A percentile compares a stretch with the other conserved stretches of the same genome.
Evolutionary conservation across 139 green algal species (phyloP).

Genomic region (Yamagishiella unicocca): DNA sequence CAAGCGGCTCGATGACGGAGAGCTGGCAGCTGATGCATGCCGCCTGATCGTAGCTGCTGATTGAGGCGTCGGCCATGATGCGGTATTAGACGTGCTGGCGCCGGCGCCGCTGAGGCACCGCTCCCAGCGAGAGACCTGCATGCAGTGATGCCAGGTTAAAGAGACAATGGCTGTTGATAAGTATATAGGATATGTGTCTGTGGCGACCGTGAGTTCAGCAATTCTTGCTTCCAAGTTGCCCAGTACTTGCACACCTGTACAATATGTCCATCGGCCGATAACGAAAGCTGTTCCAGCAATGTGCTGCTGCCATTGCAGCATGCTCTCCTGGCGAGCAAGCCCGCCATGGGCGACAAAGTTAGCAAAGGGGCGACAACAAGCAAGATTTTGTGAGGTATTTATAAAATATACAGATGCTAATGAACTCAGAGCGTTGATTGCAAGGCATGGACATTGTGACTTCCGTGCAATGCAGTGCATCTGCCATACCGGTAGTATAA

Average conservation of each 20-base stretch:
- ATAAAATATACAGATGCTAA: no score
- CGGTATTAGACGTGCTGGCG: neutral
- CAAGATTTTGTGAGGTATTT: no score
- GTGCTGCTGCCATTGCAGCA: neutral
- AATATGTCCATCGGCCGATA: neutral
- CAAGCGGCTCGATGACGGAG: neutral
- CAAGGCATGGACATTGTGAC: no score
- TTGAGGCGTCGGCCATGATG: neutral
- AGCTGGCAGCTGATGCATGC: neutral
- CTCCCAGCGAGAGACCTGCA: neutral
- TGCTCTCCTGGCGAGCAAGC: neutral
- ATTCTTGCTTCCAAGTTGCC: no score
- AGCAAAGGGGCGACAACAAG: no score
- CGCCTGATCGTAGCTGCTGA: neutral
- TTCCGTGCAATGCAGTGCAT: no score
- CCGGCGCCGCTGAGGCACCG: slow-evolving; percentile 9
- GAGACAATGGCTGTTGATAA: no score
- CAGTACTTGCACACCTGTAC: neutral
- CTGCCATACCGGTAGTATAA: no score
- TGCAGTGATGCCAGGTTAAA: no score
- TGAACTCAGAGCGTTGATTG: no score
- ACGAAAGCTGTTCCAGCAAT: neutral
- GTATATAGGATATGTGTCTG: no score
- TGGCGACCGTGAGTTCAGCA: no score
- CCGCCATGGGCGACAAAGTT: neutral